These are phyloP conservation scores for Luffa acutangula DNA, from an alignment of 306 rosid genomes.

Conservation along the genomic window DNA sequence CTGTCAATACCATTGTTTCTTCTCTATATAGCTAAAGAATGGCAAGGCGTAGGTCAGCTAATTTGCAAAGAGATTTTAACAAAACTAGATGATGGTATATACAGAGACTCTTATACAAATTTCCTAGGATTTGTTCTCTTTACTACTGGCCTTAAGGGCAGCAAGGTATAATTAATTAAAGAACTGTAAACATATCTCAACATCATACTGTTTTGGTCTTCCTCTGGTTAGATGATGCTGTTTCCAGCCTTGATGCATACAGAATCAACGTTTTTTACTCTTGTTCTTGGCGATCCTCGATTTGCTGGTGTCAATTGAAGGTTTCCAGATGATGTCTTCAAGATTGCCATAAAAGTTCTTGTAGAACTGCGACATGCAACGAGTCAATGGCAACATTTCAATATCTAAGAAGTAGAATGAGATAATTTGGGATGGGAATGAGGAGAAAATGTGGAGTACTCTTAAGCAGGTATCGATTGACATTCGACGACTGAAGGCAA, in stretches of 20 bases:
- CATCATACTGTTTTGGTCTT: background rate
- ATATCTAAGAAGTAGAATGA: background rate
- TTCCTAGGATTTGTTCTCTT: background rate
- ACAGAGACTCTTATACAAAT: background rate
- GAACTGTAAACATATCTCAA: background rate
- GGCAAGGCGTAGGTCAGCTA: background rate
- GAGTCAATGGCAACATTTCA: background rate
- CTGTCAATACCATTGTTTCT: background rate
- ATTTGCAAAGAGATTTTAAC: background rate
- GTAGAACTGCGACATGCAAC: conserved; percentile 47
- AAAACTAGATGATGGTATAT: background rate
- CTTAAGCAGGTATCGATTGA: background rate
- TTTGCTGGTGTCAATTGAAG: conserved; percentile 49
- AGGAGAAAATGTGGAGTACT: background rate
- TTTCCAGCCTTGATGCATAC: background rate
- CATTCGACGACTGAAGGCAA: background rate
- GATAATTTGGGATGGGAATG: background rate
- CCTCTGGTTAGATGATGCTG: background rate
- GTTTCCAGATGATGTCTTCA: conserved; percentile 95
- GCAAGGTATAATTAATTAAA: background rate
- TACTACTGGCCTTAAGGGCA: background rate
- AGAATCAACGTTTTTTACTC: conserved; percentile 45
- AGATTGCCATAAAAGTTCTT: conserved; percentile 67
- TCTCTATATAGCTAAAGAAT: background rate
- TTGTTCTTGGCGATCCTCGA: conserved; percentile 39